These are phyloP conservation scores for Boletus subparvulus DNA, from an alignment of 768 basidiomycete species.

Conservation along the genomic window DNA sequence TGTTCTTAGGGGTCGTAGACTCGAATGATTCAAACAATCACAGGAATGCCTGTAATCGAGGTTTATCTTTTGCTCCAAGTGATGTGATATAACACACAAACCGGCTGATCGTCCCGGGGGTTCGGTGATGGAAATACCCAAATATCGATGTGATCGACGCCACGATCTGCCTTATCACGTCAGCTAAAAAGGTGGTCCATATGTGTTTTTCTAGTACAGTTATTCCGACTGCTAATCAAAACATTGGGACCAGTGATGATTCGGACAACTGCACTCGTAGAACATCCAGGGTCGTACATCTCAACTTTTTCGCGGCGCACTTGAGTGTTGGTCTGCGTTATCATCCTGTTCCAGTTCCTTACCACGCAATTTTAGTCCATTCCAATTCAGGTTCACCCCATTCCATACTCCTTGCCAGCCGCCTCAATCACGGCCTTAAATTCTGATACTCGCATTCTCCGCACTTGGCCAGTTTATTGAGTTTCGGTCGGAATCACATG, in stretches of 20 bases:
- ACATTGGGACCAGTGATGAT: neutral
- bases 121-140: neutral
- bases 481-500: conserved; percentile 3
- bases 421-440: neutral
- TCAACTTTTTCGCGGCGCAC: neutral
- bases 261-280: neutral
- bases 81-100: conserved; percentile 4
- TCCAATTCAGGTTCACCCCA: neutral
- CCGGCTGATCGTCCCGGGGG: conserved; percentile 12
- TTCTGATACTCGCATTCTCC: neutral
- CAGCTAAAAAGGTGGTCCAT: neutral
- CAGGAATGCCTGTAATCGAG: conserved; percentile 1
- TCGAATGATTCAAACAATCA: conserved; percentile 9
- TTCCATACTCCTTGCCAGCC: neutral
- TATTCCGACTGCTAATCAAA: neutral
- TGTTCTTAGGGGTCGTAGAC: conserved; percentile 7
- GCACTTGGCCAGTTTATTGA: neutral
- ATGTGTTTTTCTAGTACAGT: neutral
- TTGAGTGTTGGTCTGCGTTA: neutral
- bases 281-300: no score
- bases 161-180: neutral
- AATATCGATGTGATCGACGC: neutral
- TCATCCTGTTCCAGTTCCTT: neutral
- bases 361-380: neutral
- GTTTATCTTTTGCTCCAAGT: neutral